Conservation (phyloP, 331 rosid species). For the Quercus lobata region DNA sequence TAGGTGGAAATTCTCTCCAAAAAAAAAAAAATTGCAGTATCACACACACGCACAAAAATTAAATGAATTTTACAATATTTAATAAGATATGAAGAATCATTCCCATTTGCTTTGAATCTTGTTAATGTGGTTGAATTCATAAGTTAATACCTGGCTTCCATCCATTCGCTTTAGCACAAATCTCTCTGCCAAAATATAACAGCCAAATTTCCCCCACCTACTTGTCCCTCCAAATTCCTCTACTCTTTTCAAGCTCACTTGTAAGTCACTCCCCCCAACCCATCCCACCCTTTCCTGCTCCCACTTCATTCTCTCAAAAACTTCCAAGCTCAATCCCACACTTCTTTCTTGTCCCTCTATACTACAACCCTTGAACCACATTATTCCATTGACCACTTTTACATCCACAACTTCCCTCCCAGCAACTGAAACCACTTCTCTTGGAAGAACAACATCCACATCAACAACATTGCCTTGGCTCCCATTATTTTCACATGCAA, state of each 20-base stretch:
- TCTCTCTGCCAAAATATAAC: conserved; percentile 42
- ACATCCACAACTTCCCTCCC: conserved; percentile 39
- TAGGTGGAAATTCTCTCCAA: too few species aligned
- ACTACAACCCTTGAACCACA: conserved; percentile 34
- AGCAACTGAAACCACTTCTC: conserved; percentile 39
- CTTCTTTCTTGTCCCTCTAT: conserved; percentile 35
- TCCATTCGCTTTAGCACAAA: conserved; percentile 53
- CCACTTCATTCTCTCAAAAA: conserved; percentile 43
- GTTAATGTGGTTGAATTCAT: conserved; percentile 54
- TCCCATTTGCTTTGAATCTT: conserved; percentile 58
- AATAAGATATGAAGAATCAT: conserved; percentile 18
- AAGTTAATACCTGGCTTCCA: conserved; percentile 36
- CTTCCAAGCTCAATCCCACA: conserved; percentile 36
- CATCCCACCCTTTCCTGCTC: too few species aligned
- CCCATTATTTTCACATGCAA: conserved; percentile 16
- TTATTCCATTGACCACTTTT: conserved; percentile 15
- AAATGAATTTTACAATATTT: neutral
- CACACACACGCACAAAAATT: too few species aligned
- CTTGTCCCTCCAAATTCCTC: too few species aligned
- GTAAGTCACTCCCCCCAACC: too few species aligned
- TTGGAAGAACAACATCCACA: conserved; percentile 48
- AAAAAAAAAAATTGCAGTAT: too few species aligned
- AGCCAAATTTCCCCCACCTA: too few species aligned
- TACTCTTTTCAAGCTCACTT: too few species aligned
- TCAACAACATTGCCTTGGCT: conserved; percentile 22